These are phyloP conservation scores for Penicillium arizonense DNA, from an alignment of 495 filamentous ascomycete genomes.

Conservation along the genomic window DNA sequence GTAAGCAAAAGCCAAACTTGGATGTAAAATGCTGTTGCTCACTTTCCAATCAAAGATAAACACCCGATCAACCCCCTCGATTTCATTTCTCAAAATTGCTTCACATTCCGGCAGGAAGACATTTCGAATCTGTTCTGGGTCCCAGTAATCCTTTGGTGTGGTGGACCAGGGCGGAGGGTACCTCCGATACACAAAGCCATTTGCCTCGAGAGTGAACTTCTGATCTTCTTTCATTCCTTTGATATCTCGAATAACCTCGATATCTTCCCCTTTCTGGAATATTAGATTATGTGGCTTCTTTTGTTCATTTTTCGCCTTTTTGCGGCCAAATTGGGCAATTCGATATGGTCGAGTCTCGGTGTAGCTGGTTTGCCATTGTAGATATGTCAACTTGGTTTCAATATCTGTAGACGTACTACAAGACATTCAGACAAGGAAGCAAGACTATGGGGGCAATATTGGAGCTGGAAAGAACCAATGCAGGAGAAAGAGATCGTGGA, in stretches of 20 bases:
- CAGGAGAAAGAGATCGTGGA: too few relatives aligned
- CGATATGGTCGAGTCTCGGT: slow-evolving; percentile 8
- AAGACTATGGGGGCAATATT: too few relatives aligned
- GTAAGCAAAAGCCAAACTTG: not conserved
- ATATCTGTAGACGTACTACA: slow-evolving; percentile 5
- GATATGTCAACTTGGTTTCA: slow-evolving; percentile 6
- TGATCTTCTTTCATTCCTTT: not conserved
- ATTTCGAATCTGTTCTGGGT: slow-evolving; percentile 10
- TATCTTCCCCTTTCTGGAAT: not conserved
- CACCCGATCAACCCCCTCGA: slow-evolving; percentile 21
- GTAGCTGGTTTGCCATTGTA: slow-evolving; percentile 13
- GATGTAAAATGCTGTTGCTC: not conserved
- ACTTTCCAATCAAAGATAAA: slow-evolving; percentile 32
- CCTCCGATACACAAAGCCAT: slow-evolving; percentile 2
- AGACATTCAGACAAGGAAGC: not conserved
- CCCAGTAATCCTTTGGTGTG: not conserved
- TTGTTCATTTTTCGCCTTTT: not conserved
- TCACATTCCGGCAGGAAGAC: slow-evolving; percentile 24
- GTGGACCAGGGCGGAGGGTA: not conserved
- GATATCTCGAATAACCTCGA: too few relatives aligned
- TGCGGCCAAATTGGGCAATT: not conserved
- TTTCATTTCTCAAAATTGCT: slow-evolving; percentile 14
- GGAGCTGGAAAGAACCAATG: too few relatives aligned
- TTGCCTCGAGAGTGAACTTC: slow-evolving; percentile 1
- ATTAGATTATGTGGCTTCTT: not conserved